These are phyloP conservation scores for Aspergillus leporis DNA, from an alignment of 495 filamentous ascomycete genomes.

Conservation along the genomic window DNA sequence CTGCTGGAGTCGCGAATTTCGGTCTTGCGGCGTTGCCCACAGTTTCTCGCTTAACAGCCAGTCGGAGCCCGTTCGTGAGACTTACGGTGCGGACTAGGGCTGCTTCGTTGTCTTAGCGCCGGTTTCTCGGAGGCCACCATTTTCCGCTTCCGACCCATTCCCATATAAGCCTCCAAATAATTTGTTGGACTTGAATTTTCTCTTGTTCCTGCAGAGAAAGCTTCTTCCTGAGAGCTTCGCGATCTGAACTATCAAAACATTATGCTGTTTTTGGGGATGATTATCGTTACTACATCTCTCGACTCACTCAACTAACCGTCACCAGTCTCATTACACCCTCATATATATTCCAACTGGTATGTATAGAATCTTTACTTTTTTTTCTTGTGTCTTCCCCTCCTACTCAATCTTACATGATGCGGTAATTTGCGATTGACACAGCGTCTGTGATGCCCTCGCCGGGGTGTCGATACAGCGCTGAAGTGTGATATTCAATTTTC, in stretches of 20 bases:
- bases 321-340: not conserved
- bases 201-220: slow-evolving; percentile 2
- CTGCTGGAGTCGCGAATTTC: slow-evolving; percentile 41
- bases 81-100: slow-evolving; percentile 42
- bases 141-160: slow-evolving; percentile 24
- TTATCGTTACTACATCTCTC: not conserved
- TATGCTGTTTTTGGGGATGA: not conserved
- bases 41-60: slow-evolving; percentile 39
- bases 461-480: slow-evolving; percentile 73
- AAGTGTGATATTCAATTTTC: slow-evolving; percentile 87
- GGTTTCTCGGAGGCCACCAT: not conserved
- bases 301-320: not conserved
- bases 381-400: not conserved
- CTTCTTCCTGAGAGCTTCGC: slow-evolving; percentile 4
- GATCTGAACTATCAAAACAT: not conserved
- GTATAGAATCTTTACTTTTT: slow-evolving; percentile 10
- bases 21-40: slow-evolving; percentile 40
- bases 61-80: slow-evolving; percentile 16
- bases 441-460: slow-evolving; percentile 80
- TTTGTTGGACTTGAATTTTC: slow-evolving; percentile 17
- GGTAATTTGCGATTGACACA: slow-evolving; percentile 98
- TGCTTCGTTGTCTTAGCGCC: slow-evolving; percentile 25
- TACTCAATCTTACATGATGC: slow-evolving; percentile 64
- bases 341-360: slow-evolving; percentile 25
- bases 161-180: slow-evolving; percentile 21